Evolutionary conservation across 139 green algal species (phyloP), one percentile per base, ranked within the genome.

Genomic region (Chlamydomonas schloesseri): DNA sequence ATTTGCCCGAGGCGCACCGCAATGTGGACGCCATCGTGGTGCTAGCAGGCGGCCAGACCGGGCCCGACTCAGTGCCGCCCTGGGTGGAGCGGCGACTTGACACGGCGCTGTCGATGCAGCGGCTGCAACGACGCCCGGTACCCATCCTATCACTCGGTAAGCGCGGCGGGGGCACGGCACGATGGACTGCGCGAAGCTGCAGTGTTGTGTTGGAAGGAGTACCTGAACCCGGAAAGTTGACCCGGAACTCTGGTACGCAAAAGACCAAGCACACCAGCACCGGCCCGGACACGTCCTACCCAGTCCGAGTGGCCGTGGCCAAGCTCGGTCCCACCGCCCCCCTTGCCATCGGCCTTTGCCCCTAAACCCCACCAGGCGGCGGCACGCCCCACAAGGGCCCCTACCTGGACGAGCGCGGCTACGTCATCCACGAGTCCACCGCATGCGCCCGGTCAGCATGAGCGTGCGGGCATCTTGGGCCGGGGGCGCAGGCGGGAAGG

Each of bases 361-460:
- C 33, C 70, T 33, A 9, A 4, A 17, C 36, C 37, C 36, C 37
- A 46, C 42, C 65, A 84, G 62, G 82, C 91, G 95, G 93, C 15
- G 96, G 96, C 67, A 98, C 96, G 1, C 96, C 96, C 17, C 96
- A 98, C 90, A 97, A 96, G 87, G 92, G 87, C 5, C 89, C 96
- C 10, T 72, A 98, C 9, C 68, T 98, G 3, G 81, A 86, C 33
- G 4, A 42, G 5, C 82, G 53, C 23, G 95, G 96, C 20, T 92
- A 94, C 71, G 91, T 95, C 8, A n/a, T 97, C 14, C 93, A 97
- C 71, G 96, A 98, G 80, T 69, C 69, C 47, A 70, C 79, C 47
- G 67, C 67, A 9, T 85, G 79, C 79, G 79, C 79, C 8, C 31
- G 31, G 3, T 87, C n/a, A n/a, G n/a, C n/a, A n/a, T n/a, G n/a